These are phyloP conservation scores for maize (Zea mays) DNA, from an alignment of 176 grass and related monocot species.

Conservation along the genomic window DNA sequence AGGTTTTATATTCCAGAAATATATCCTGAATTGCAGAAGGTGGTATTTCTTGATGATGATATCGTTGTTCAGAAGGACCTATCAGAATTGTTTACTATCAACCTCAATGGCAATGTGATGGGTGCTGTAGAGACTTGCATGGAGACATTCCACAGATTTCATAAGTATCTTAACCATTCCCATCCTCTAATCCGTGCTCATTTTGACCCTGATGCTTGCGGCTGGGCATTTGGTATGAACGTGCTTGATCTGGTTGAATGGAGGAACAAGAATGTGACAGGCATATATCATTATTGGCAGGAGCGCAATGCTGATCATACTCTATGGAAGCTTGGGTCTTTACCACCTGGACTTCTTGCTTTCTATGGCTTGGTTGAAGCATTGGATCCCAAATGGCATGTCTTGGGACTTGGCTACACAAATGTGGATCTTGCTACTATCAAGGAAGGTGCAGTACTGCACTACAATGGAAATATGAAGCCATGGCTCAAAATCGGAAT, in stretches of 20 bases:
- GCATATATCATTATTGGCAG: conserved; percentile 99
- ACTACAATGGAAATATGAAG: conserved; percentile 99
- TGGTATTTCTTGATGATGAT: conserved; percentile 98
- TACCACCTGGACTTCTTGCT: conserved; percentile 89
- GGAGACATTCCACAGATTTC: conserved; percentile 99
- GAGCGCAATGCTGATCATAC: conserved; percentile 92
- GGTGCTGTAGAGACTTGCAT: conserved; percentile 99
- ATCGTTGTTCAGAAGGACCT: conserved; percentile 88
- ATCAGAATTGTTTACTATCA: conserved; percentile 70
- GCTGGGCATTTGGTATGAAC: conserved; percentile 99
- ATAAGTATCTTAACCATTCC: conserved; percentile 97
- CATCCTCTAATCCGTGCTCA: conserved; percentile 91
- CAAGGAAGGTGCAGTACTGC: conserved; percentile 93
- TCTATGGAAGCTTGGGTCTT: conserved; percentile 94
- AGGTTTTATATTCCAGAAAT: conserved; percentile 98
- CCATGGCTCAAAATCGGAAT: conserved; percentile 99
- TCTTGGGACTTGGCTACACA: conserved; percentile 92
- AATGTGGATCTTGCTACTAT: conserved; percentile 67
- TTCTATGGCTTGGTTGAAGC: conserved; percentile 93
- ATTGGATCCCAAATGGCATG: conserved; percentile 92
- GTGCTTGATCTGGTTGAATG: conserved; percentile 88
- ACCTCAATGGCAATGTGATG: conserved; percentile 96
- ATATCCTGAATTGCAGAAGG: conserved; percentile 81
- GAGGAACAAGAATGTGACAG: conserved; percentile 93
- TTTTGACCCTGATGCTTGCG: conserved; percentile 99